These are phyloP conservation scores for Apodospora peruviana DNA, from an alignment of 495 filamentous ascomycete species.

Conservation along the genomic window DNA sequence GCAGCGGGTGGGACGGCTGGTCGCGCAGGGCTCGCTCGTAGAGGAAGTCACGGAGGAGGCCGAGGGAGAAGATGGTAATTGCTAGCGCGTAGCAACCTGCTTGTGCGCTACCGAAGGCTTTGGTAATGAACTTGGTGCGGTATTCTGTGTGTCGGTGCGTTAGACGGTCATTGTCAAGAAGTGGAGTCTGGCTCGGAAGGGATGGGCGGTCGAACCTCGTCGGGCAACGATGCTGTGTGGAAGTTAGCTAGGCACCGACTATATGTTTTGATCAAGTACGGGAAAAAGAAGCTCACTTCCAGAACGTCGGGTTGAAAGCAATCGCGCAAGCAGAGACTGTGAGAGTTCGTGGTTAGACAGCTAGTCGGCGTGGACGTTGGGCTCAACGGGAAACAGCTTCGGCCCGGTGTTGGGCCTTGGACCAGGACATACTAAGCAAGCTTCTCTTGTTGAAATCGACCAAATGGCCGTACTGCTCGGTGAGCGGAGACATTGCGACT, in stretches of 20 bases:
- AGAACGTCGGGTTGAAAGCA: constrained; percentile 73
- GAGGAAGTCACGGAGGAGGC: constrained; percentile 74
- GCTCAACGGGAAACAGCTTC: neutral
- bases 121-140: constrained; percentile 80
- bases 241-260: too few relatives aligned
- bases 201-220: constrained; percentile 47
- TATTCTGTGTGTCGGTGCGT: constrained; percentile 60
- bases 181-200: neutral
- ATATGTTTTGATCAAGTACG: neutral
- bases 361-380: too few relatives aligned
- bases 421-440: constrained; percentile 49
- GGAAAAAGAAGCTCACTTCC: constrained; percentile 57
- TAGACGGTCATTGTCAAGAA: constrained; percentile 5
- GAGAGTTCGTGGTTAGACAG: constrained; percentile 9
- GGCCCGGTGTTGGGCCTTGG: constrained; percentile 4
- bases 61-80: constrained; percentile 80
- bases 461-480: constrained; percentile 28
- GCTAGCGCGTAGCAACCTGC: constrained; percentile 88
- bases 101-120: constrained; percentile 75
- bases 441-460: constrained; percentile 62
- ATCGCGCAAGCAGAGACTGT: constrained; percentile 63
- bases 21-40: constrained; percentile 69
- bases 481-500: constrained; percentile 19
- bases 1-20: constrained; percentile 68
- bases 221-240: constrained; percentile 54